Conservation (phyloP, 768 basidiomycete species). For the Trametes cingulata region DNA sequence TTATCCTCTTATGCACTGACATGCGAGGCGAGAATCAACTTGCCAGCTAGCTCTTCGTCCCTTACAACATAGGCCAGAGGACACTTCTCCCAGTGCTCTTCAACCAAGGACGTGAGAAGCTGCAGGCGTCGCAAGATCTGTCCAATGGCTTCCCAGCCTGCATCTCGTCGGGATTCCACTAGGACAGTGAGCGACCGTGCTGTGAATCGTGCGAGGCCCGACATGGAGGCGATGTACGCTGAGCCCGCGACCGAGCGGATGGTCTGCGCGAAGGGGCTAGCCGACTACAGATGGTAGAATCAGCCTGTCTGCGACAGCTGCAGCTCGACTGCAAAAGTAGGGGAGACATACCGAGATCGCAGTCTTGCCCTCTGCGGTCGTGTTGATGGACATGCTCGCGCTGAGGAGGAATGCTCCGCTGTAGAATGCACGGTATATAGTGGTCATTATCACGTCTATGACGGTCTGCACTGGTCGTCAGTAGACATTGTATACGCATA, state of each 20-base stretch:
- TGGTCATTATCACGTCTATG: constrained; percentile 38
- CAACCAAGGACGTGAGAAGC: constrained; percentile 23
- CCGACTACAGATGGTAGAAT: neutral
- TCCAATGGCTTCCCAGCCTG: constrained; percentile 31
- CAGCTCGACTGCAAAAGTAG: no score
- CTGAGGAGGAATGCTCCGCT: constrained; percentile 54
- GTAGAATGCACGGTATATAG: constrained; percentile 56
- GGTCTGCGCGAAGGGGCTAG: constrained; percentile 14
- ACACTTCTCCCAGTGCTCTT: constrained; percentile 33
- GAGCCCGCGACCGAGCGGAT: constrained; percentile 24
- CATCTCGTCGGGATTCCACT: constrained; percentile 25
- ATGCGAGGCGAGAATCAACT: neutral
- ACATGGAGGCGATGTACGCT: constrained; percentile 28
- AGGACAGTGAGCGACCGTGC: constrained; percentile 29
- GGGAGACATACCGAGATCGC: constrained; percentile 16
- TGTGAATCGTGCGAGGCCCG: constrained; percentile 24
- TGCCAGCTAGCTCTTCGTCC: constrained; percentile 34
- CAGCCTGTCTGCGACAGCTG: neutral
- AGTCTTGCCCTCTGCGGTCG: constrained; percentile 16
- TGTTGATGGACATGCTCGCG: constrained; percentile 26
- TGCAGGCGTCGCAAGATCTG: constrained; percentile 23
- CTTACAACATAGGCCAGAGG: constrained; percentile 27
- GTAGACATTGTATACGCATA: no score
- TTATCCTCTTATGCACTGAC: no score
- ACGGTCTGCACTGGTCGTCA: constrained; percentile 30